Conservation (phyloP, 2,329 filamentous ascomycete species). For the Emericellopsis atlantica region DNA sequence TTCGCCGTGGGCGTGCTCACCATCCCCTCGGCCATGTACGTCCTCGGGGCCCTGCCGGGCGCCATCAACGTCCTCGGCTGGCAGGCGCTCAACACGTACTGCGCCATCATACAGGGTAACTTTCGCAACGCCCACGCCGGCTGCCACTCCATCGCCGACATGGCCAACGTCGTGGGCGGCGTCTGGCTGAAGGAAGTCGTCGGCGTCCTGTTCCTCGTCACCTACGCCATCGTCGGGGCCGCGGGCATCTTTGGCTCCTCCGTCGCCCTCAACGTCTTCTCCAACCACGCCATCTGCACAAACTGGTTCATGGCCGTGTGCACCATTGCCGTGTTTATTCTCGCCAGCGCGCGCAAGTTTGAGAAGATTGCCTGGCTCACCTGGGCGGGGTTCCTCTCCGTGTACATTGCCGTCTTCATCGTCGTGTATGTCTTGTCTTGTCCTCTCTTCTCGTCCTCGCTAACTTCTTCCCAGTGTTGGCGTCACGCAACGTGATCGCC, state of each 20-base stretch:
- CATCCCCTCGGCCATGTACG: conserved; percentile 27
- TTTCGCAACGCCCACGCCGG: conserved; percentile 23
- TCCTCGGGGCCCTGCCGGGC: conserved; percentile 26
- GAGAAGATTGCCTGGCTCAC: conserved; percentile 49
- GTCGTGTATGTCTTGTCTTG: conserved; percentile 26
- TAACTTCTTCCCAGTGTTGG: conserved; percentile 26
- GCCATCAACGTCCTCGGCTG: conserved; percentile 28
- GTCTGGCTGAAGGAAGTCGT: conserved; percentile 1
- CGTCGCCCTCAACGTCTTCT: conserved; percentile 45
- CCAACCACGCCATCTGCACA: conserved; percentile 42
- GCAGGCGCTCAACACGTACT: conserved; percentile 25
- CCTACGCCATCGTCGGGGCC: conserved; percentile 37
- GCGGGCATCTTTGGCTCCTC: conserved; percentile 46
- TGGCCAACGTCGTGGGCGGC: conserved; percentile 42
- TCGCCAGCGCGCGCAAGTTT: conserved; percentile 43
- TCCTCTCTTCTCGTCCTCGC: background rate
- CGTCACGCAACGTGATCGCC: conserved; percentile 42
- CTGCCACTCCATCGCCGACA: conserved; percentile 32
- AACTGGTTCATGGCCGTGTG: conserved; percentile 42
- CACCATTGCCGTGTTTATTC: conserved; percentile 30
- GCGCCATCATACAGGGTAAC: conserved; percentile 23
- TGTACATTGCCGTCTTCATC: conserved; percentile 45
- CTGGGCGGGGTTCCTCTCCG: conserved; percentile 45
- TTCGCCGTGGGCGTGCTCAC: conserved; percentile 29
- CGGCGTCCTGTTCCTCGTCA: conserved; percentile 2